Evolutionary conservation across 495 filamentous ascomycete genomes (phyloP), one percentile per base, ranked within the genome.

Genomic region (Daldinia childiae): DNA sequence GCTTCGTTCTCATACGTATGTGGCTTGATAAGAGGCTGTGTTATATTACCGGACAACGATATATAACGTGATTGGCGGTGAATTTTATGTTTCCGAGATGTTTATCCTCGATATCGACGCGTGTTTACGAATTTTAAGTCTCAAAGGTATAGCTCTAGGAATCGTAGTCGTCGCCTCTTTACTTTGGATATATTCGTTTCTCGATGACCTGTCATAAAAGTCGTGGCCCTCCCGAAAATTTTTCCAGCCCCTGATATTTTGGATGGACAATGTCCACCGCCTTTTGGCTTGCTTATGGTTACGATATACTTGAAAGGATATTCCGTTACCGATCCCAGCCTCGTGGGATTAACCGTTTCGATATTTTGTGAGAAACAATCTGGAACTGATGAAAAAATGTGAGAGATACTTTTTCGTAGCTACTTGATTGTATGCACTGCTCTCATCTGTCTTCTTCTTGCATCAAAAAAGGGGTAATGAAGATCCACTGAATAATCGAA

Each of bases 401-500:
- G 43, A 24, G 17, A 21, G 19, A 24, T 41, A 17, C 43, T 48
- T 48, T 48, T 24, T 48, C 4, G 3, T 6, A 48, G 8, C 43
- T 48, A 12, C 43, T 24, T 24, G 43, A 48, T 24, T 24, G 17
- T 48, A 24, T 14, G n/a, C 24, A 9, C 4, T 48, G 2, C 19
- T 48, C 1, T 24, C 43, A 11, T 48, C 2, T 24, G 9, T 48
- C 8, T 48, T 3, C 26, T 54, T 24, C 4, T 2, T 4, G 50
- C 11, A 15, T 14, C 26, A 6, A n/a, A 72, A 68, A 64, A 43
- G 64, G 69, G 69, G 59, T 48, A 64, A 59, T 52, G 50, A 30
- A 64, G 64, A 68, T 72, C 69, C 69, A 72, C 69, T 45, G 39
- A n/a, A 32, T 21, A 52, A 34, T 59, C 39, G 64, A 71, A 68